These are phyloP conservation scores for Talaromyces stipitatus DNA, from an alignment of 495 filamentous ascomycete genomes.

Conservation along the genomic window DNA sequence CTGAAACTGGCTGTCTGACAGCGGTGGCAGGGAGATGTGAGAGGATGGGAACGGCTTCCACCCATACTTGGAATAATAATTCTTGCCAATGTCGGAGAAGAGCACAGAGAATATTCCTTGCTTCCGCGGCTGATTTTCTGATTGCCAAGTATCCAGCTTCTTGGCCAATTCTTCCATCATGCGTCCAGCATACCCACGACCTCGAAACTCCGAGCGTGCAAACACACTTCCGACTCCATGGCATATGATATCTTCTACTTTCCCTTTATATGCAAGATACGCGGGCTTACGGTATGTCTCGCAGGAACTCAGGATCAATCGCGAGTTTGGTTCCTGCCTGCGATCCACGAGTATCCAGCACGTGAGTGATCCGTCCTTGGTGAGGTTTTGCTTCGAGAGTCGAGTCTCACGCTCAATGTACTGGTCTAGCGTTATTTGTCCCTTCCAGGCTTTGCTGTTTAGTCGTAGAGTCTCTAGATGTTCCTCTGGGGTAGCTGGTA, in stretches of 20 bases:
- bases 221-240: slow-evolving; percentile 88
- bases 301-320: slow-evolving; percentile 70
- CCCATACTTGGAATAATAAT: slow-evolving; percentile 76
- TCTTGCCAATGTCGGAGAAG: slow-evolving; percentile 92
- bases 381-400: slow-evolving; percentile 57
- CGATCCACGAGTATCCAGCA: slow-evolving; percentile 79
- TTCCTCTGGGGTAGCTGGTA: slow-evolving; percentile 60
- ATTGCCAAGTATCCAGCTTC: slow-evolving; percentile 46
- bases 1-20: slow-evolving; percentile 17
- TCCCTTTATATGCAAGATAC: slow-evolving; percentile 39
- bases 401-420: slow-evolving; percentile 76
- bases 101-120: slow-evolving; percentile 59
- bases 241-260: slow-evolving; percentile 56
- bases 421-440: slow-evolving; percentile 51
- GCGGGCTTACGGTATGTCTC: slow-evolving; percentile 77
- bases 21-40: slow-evolving; percentile 58
- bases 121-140: slow-evolving; percentile 27
- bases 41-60: slow-evolving; percentile 68
- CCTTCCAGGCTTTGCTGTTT: slow-evolving; percentile 68
- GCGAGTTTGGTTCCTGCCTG: slow-evolving; percentile 30
- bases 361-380: slow-evolving; percentile 65
- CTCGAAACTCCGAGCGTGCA: slow-evolving; percentile 61
- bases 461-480: slow-evolving; percentile 53
- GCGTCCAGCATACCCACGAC: slow-evolving; percentile 70
- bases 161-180: slow-evolving; percentile 53